A percentile compares a stretch with the other conserved stretches of the same genome.
These are phyloP conservation scores for Ophiostoma australiae DNA, from an alignment of 2,329 filamentous ascomycete genomes.

Conservation along the genomic window DNA sequence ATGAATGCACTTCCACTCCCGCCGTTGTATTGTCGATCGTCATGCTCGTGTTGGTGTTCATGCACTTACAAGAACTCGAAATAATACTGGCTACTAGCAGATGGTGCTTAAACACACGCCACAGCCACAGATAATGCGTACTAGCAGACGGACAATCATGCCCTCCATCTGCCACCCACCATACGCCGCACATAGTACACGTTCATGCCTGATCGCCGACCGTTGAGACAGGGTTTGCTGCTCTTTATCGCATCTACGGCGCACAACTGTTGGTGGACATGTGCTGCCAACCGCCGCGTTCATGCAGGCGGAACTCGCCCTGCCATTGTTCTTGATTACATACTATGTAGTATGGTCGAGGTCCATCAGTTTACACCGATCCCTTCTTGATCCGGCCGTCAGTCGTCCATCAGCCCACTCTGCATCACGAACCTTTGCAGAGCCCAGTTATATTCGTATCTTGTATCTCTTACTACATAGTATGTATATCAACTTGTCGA, in stretches of 20 bases:
- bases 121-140: neutral
- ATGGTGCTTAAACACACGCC: neutral
- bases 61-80: neutral
- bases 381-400: neutral
- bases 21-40: neutral
- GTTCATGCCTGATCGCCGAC: conserved; percentile 4
- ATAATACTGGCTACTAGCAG: neutral
- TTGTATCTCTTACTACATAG: too few relatives aligned
- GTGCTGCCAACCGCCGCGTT: neutral
- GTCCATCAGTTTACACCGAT: neutral
- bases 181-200: neutral
- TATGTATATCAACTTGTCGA: neutral
- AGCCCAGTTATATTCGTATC: too few relatives aligned
- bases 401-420: neutral
- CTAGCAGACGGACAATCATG: neutral
- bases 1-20: neutral
- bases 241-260: neutral
- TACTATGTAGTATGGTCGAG: neutral
- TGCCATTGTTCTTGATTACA: neutral
- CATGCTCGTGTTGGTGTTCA: conserved; percentile 5
- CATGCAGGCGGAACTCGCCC: neutral
- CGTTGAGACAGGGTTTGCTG: neutral
- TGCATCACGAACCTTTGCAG: too few relatives aligned
- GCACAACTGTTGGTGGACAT: neutral
- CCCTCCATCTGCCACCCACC: neutral